Percentiles rank a stretch among this genome's conserved stretches.
Evolutionary conservation across 441 rosid genomes (phyloP).

Genomic region (Dalechampia spathulata): DNA sequence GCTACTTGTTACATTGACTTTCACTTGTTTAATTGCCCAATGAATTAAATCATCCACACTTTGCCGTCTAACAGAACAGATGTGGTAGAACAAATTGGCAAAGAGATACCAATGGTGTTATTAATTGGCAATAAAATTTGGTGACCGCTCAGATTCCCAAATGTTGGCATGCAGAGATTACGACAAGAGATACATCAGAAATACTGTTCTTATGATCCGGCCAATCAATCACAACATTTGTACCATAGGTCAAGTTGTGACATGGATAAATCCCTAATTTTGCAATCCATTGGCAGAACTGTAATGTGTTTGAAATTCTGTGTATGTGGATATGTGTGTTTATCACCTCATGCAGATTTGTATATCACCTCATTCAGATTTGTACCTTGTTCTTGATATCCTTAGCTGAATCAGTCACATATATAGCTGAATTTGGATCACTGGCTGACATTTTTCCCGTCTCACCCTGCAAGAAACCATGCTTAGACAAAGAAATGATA

Average conservation of each 20-base stretch:
- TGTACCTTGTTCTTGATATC: constrained; percentile 72
- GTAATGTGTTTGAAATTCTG: neutral
- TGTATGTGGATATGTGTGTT: neutral
- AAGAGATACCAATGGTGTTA: neutral
- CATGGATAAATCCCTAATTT: neutral
- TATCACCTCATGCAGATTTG: neutral
- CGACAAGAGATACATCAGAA: neutral
- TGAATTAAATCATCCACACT: no score
- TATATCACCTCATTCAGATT: neutral
- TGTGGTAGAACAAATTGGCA: neutral
- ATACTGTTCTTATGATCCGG: neutral
- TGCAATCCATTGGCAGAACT: neutral
- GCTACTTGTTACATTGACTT: no score
- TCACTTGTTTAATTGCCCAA: no score
- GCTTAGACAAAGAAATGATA: constrained; percentile 3
- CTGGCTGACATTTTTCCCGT: constrained; percentile 97
- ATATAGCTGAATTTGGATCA: constrained; percentile 89
- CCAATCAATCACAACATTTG: neutral
- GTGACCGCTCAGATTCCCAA: no score
- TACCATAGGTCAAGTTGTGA: neutral
- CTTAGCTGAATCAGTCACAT: constrained; percentile 77
- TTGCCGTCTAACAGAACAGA: no score
- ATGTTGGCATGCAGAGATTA: neutral
- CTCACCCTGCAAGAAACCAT: constrained; percentile 59
- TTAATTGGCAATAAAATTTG: no score